Percentiles rank a stretch among this genome's conserved stretches.
These are phyloP conservation scores for Simplicillium aogashimaense DNA, from an alignment of 2,329 filamentous ascomycete genomes.

Conservation along the genomic window DNA sequence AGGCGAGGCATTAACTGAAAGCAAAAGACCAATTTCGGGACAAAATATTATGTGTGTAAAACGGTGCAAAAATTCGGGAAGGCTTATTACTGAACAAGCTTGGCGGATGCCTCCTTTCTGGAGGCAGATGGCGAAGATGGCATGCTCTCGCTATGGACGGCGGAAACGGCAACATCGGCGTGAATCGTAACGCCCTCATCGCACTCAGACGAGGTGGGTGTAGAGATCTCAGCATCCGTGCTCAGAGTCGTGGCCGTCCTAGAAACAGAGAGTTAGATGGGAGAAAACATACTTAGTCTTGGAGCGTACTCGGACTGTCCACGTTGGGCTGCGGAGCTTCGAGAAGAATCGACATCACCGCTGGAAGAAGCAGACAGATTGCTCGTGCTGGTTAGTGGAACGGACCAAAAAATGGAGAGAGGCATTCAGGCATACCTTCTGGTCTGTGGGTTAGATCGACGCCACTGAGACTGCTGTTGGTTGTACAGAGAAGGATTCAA, in stretches of 20 bases:
- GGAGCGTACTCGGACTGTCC: conserved; percentile 26
- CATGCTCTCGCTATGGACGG: conserved; percentile 26
- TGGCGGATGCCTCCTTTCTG: conserved; percentile 28
- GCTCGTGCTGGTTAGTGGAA: conserved; percentile 8
- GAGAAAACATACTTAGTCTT: conserved; percentile 12
- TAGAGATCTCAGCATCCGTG: conserved; percentile 25
- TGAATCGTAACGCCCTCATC: conserved; percentile 47
- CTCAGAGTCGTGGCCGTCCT: conserved; percentile 30
- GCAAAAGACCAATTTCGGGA: conserved; percentile 7
- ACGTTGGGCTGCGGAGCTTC: conserved; percentile 20
- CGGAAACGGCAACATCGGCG: conserved; percentile 35
- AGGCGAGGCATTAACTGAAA: conserved; percentile 6
- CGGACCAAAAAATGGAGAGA: neutral
- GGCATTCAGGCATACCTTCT: conserved; percentile 16
- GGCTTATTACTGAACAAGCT: conserved; percentile 13
- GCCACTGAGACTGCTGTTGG: conserved; percentile 24
- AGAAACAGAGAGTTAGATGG: conserved; percentile 21
- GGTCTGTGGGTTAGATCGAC: conserved; percentile 18
- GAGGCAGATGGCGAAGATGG: conserved; percentile 34
- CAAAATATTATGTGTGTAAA: conserved; percentile 7
- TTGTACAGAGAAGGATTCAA: conserved; percentile 30
- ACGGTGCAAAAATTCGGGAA: conserved; percentile 7
- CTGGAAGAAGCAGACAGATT: conserved; percentile 18
- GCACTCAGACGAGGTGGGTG: conserved; percentile 34
- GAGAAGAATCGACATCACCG: conserved; percentile 16